A percentile compares a stretch with the other conserved stretches of the same genome.
phyloP scores from a whole-genome alignment of 1,284 basidiomycete genomes.

The Xerocomus amazonicus region DNA sequence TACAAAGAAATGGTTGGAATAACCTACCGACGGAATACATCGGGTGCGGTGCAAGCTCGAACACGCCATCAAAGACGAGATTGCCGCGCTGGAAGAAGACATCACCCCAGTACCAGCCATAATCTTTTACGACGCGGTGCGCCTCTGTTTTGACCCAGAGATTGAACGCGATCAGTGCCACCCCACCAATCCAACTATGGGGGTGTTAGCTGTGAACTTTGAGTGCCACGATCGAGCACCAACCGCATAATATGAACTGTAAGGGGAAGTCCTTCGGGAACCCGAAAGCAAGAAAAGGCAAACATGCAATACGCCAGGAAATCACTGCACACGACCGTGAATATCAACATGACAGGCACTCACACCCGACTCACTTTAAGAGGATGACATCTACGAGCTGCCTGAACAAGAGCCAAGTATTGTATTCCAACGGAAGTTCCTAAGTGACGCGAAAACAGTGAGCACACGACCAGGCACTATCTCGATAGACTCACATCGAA shows the following conservation, averaged over 20 bases:
- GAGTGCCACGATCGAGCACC: conserved; percentile 10
- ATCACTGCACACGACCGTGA: conserved; percentile 52
- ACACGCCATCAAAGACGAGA: conserved; percentile 96
- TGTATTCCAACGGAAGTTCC: conserved; percentile 82
- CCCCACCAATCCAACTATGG: conserved; percentile 80
- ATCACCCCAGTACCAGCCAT: conserved; percentile 98
- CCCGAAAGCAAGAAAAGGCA: conserved; percentile 86
- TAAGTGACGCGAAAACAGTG: conserved; percentile 24
- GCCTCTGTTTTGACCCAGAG: conserved; percentile 99
- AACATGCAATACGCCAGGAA: conserved; percentile 96
- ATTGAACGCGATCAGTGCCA: conserved; percentile 89
- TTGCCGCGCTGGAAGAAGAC: conserved; percentile 92
- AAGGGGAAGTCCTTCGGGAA: conserved; percentile 73
- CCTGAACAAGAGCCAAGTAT: conserved; percentile 89
- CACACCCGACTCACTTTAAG: conserved; percentile 69
- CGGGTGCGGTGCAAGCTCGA: conserved; percentile 87
- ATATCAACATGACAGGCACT: not conserved
- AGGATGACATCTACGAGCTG: conserved; percentile 94
- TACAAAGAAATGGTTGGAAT: not conserved
- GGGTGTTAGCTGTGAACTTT: conserved; percentile 4
- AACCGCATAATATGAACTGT: conserved; percentile 77
- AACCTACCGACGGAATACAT: conserved; percentile 91
- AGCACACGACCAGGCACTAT: not conserved
- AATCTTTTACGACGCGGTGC: conserved; percentile 92
- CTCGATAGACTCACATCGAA: conserved; percentile 68